Conservation (phyloP, 345 rosid species). For the Rhodamnia rubescens region DNA sequence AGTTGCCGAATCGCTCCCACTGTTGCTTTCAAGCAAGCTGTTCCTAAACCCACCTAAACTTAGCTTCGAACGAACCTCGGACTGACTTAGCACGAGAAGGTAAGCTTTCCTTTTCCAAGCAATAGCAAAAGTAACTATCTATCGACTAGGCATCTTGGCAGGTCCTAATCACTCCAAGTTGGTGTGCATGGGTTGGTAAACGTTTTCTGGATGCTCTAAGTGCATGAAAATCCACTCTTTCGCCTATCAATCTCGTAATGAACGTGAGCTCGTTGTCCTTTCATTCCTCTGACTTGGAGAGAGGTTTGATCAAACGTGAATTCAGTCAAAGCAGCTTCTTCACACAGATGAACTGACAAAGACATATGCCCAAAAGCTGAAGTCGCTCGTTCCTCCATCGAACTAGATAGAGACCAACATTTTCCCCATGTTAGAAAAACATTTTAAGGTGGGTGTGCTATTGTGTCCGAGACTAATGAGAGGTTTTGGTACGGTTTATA, state of each 20-base stretch:
- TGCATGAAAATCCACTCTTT: background rate
- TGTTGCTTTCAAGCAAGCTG: slow-evolving; percentile 85
- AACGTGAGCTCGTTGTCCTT: background rate
- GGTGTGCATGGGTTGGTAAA: background rate
- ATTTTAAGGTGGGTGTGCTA: background rate
- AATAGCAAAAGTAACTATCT: background rate
- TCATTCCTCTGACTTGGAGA: background rate
- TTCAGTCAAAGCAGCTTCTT: background rate
- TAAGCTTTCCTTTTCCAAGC: background rate
- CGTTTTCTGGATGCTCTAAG: background rate
- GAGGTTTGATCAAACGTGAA: background rate
- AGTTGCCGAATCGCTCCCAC: slow-evolving; percentile 93
- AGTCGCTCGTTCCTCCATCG: background rate
- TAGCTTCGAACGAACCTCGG: background rate
- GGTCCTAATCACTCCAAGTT: background rate
- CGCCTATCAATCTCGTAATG: background rate
- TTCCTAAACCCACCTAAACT: slow-evolving; percentile 3
- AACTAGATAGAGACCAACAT: background rate
- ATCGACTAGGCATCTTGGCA: background rate
- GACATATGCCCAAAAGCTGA: background rate
- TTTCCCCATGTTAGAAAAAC: background rate
- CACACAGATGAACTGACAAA: background rate
- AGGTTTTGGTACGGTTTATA: background rate
- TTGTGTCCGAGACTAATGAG: background rate
- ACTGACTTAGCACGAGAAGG: background rate